Evolutionary conservation across 352 stramenopile species (phyloP).

Genomic region (Albugo candida): DNA sequence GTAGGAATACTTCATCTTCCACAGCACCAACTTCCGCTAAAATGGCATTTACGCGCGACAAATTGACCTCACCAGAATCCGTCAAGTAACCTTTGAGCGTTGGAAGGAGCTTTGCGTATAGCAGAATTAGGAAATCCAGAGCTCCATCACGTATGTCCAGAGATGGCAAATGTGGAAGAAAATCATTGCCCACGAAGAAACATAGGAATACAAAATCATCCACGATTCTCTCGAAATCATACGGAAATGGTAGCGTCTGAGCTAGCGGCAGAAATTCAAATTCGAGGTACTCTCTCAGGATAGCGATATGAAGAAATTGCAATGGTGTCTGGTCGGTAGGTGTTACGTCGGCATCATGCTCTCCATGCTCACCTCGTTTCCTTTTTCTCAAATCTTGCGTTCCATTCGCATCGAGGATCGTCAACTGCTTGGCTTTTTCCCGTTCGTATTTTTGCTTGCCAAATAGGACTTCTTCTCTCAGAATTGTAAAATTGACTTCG

Average conservation of each 20-base stretch:
- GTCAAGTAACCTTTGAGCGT: conserved; percentile 91
- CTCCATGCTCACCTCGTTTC: conserved; percentile 68
- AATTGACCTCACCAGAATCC: conserved; percentile 85
- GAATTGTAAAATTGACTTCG: conserved; percentile 97
- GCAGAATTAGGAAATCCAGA: conserved; percentile 94
- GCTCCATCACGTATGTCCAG: conserved; percentile 97
- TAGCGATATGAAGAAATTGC: conserved; percentile 86
- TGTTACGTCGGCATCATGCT: conserved; percentile 56
- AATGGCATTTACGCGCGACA: conserved; percentile 91
- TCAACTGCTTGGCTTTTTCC: conserved; percentile 41
- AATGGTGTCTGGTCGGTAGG: conserved; percentile 81
- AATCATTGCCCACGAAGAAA: conserved; percentile 99
- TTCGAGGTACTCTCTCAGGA: conserved; percentile 85
- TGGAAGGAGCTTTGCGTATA: conserved; percentile 84
- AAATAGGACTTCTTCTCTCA: conserved; percentile 88
- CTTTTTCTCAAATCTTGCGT: conserved; percentile 32
- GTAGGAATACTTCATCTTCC: conserved; percentile 91
- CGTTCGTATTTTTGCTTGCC: conserved; percentile 65
- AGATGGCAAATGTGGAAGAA: conserved; percentile 94
- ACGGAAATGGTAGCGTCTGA: conserved; percentile 77
- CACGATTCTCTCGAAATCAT: conserved; percentile 94
- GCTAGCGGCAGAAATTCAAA: conserved; percentile 83
- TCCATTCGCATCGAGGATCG: conserved; percentile 50
- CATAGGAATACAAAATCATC: conserved; percentile 99
- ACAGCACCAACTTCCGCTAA: conserved; percentile 90